Evolutionary conservation across 495 filamentous ascomycete species (phyloP).

Genomic region (Xylaria flabelliformis): DNA sequence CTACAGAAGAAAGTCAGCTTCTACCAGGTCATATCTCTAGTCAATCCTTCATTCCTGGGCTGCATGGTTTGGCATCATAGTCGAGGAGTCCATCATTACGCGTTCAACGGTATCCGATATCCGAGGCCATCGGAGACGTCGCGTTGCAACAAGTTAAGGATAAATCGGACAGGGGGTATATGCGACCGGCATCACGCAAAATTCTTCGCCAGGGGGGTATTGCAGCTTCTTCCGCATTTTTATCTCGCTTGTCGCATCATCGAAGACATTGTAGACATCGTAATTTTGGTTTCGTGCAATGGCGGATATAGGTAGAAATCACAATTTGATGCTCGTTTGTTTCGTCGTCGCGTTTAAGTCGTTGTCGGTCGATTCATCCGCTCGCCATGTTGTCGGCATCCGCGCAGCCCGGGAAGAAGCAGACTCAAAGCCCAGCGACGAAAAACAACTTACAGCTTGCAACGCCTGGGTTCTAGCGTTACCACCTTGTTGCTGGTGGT

Average conservation of each 20-base stretch:
- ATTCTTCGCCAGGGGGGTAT: background rate
- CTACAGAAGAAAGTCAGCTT: slow-evolving; percentile 57
- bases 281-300: background rate
- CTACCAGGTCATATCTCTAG: background rate
- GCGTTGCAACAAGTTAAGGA: background rate
- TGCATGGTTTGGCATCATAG: background rate
- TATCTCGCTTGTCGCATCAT: slow-evolving; percentile 5
- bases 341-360: background rate
- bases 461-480: slow-evolving; percentile 67
- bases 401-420: slow-evolving; percentile 18
- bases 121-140: background rate
- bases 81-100: background rate
- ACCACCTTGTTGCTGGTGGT: slow-evolving; percentile 48
- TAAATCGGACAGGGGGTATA: background rate
- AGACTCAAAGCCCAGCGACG: slow-evolving; percentile 27
- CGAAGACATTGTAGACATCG: background rate
- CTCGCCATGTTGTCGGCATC: slow-evolving; percentile 27
- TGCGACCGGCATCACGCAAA: background rate
- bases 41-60: background rate
- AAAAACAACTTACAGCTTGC: slow-evolving; percentile 73
- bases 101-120: background rate
- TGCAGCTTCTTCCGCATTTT: background rate
- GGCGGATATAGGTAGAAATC: background rate
- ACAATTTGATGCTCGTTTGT: background rate
- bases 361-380: background rate